Percentiles rank a stretch among this genome's conserved stretches.
Conservation (phyloP, 495 filamentous ascomycete genomes). For the Penicillium angulare region DNA sequence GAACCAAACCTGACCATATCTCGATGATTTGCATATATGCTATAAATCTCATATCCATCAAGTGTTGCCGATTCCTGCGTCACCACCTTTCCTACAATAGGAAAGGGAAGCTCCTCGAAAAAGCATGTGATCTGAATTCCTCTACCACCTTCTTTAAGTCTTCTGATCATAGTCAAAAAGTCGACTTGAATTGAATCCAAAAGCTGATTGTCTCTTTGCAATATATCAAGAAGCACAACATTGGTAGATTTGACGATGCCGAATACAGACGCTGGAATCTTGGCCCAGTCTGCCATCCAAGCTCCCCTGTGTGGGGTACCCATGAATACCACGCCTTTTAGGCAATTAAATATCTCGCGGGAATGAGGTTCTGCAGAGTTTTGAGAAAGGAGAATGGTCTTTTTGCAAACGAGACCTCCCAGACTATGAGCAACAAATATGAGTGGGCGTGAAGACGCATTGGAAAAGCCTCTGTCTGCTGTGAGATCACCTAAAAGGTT, state of each 20-base stretch:
- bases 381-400: constrained; percentile 14
- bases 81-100: constrained; percentile 6
- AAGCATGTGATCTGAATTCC: constrained; percentile 22
- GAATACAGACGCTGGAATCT: constrained; percentile 13
- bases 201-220: constrained; percentile 15
- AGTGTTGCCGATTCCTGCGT: constrained; percentile 18
- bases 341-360: constrained; percentile 23
- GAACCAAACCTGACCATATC: constrained; percentile 39
- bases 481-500: constrained; percentile 27
- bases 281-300: constrained; percentile 32
- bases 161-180: constrained; percentile 12
- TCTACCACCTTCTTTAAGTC: constrained; percentile 4
- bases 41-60: constrained; percentile 19
- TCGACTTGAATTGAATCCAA: constrained; percentile 19
- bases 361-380: constrained; percentile 23
- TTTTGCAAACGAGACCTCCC: constrained; percentile 34
- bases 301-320: constrained; percentile 40
- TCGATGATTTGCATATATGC: constrained; percentile 37
- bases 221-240: constrained; percentile 11
- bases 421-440: constrained; percentile 37
- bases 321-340: constrained; percentile 39
- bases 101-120: constrained; percentile 21
- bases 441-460: constrained; percentile 18
- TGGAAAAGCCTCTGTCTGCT: constrained; percentile 7
- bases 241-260: constrained; percentile 21